Percentiles rank a stretch among this genome's conserved stretches.
Evolutionary conservation across 805 yeast genomes (phyloP).

Genomic region (Sporopachydermia quercuum): DNA sequence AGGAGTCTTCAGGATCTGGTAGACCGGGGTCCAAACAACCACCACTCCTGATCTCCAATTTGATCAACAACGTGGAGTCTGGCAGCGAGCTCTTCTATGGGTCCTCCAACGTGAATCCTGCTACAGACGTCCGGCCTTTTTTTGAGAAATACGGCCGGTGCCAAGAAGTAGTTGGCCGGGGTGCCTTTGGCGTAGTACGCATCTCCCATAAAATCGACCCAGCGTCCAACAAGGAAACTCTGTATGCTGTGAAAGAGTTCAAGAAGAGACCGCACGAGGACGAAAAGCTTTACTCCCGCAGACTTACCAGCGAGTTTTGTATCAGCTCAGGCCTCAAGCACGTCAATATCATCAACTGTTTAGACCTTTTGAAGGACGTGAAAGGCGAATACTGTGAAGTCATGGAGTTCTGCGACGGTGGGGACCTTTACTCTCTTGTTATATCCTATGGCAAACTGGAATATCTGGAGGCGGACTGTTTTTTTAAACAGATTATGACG

Average conservation of each 20-base stretch:
- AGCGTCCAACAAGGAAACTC: constrained; percentile 23
- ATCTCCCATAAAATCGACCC: constrained; percentile 52
- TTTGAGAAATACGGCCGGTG: constrained; percentile 87
- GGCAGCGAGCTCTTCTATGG: constrained; percentile 17
- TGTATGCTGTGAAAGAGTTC: constrained; percentile 69
- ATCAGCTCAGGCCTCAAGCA: constrained; percentile 66
- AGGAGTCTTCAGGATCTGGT: neutral
- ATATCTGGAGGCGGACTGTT: constrained; percentile 70
- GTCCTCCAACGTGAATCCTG: neutral
- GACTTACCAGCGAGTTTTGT: constrained; percentile 84
- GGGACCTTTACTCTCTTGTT: constrained; percentile 55
- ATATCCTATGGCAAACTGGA: constrained; percentile 36
- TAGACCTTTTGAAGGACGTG: constrained; percentile 66
- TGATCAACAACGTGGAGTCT: constrained; percentile 9
- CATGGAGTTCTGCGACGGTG: constrained; percentile 92
- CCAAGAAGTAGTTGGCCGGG: constrained; percentile 88
- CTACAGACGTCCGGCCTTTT: constrained; percentile 34
- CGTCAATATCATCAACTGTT: constrained; percentile 62
- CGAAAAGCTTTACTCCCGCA: constrained; percentile 40
- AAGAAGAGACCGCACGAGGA: constrained; percentile 46
- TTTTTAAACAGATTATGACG: constrained; percentile 69
- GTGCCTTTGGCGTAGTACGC: constrained; percentile 88
- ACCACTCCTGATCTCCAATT: constrained; percentile 9
- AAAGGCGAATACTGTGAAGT: constrained; percentile 68
- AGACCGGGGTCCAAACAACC: constrained; percentile 3